Conservation (phyloP, 2,329 filamentous ascomycete genomes). For the Lachnum nothofagi region DNA sequence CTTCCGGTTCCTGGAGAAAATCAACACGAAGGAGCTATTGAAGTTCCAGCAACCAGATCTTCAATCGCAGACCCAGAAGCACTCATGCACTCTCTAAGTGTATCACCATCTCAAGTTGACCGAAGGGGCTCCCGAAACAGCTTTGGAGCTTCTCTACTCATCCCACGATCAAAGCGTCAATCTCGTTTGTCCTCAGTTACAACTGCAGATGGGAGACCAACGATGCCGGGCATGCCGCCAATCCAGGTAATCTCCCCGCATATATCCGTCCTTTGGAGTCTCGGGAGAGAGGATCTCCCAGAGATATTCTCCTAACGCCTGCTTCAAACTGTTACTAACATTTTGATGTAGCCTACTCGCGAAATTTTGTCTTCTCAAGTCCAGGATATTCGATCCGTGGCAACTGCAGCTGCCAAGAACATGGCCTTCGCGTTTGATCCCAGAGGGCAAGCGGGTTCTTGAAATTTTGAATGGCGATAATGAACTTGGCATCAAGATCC, state of each 20-base stretch:
- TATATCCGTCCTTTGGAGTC: too few species aligned
- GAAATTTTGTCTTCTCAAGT: constrained; percentile 66
- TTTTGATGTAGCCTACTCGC: constrained; percentile 56
- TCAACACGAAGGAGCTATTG: constrained; percentile 46
- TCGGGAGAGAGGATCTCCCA: too few species aligned
- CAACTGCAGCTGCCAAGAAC: constrained; percentile 66
- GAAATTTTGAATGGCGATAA: constrained; percentile 71
- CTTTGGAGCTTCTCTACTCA: constrained; percentile 67
- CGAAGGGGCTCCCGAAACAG: constrained; percentile 68
- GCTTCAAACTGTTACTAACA: too few species aligned
- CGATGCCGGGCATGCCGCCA: constrained; percentile 52
- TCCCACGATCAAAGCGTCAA: constrained; percentile 64
- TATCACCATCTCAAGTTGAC: constrained; percentile 62
- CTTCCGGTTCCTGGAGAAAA: constrained; percentile 42
- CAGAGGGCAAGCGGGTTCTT: constrained; percentile 59
- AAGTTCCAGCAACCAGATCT: constrained; percentile 64
- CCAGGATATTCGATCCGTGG: constrained; percentile 61
- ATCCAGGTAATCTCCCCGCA: too few species aligned
- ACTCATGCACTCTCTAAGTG: constrained; percentile 69
- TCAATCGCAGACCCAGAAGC: constrained; percentile 62
- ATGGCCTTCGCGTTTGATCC: constrained; percentile 74
- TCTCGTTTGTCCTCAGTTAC: constrained; percentile 62
- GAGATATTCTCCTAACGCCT: too few species aligned
- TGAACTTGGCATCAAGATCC: constrained; percentile 72
- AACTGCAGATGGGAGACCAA: constrained; percentile 41